Evolutionary conservation across 73 alveolate species (phyloP), one percentile per base, ranked within the genome.

Genomic region (Paramecium bursaria): DNA sequence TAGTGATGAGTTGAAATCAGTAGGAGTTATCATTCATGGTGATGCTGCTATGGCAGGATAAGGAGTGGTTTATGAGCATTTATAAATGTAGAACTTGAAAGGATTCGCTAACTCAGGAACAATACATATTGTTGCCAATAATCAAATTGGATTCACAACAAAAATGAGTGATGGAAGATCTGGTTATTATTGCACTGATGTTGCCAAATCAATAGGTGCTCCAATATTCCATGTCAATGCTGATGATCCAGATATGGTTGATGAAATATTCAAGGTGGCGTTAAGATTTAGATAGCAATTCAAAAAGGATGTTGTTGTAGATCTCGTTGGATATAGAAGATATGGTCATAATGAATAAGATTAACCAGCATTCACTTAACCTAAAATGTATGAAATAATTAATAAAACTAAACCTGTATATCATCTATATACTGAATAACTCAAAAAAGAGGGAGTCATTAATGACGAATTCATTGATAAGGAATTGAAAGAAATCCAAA

Each of bases 31-130:
- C n/a, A 87, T 95, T 55, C 99, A 95, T 60, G 96, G 98, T 88
- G 99, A 95, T 61, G 98, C 99, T 17, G 93, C 99, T 17, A 86
- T 95, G 53, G 97, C 99, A 42, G 99, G 99, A n/a, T 92, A 95
- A 93, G 99, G 99, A 10, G 97, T 95, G 26, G 98, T 94, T 23
- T 95, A 92, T 67, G 99, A 95, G 87, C 88, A 97, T 7, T 74
- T 94, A 85, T 96, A 95, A 85, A 82, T 95, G 95, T 87, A 88
- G 47, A 95, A 94, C 29, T 89, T 95, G 42, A 55, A 50, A 39
- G 96, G 95, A 73, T 95, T 88, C 87, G 52, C 87, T 10, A 93
- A 92, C 19, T 97, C 97, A 22, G 99, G 99, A 27, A 90, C 95
- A 39, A 90, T 94, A 27, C 99, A 95, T 61, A 88, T 95, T 53